Evolutionary conservation across 2,329 filamentous ascomycete species (phyloP).

Genomic region (Aspergillus niger): DNA sequence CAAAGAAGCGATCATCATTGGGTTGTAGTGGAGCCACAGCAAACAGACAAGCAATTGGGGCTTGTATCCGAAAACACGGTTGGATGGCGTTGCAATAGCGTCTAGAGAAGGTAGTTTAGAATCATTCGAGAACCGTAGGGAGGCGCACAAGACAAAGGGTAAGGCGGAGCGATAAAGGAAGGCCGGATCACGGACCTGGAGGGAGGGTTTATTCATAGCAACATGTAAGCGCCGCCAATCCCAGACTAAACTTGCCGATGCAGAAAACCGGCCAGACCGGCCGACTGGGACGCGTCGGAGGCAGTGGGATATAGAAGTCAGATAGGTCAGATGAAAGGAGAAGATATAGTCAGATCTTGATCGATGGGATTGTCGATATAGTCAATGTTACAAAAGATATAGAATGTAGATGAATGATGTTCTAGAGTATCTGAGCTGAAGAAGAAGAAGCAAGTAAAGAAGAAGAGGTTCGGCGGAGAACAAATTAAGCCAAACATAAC

Average conservation of each 20-base stretch:
- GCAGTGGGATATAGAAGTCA: neutral
- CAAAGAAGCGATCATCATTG: constrained; percentile 2
- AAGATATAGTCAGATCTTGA: neutral
- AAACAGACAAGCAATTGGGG: neutral
- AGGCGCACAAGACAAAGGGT: constrained; percentile 1
- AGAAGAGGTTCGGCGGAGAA: neutral
- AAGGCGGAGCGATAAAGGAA: neutral
- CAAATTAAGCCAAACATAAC: too few species aligned
- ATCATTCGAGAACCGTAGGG: neutral
- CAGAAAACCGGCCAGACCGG: neutral
- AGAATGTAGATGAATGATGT: too few species aligned
- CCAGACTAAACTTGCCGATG: constrained; percentile 9
- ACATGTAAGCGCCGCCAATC: constrained; percentile 12
- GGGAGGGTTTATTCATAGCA: constrained; percentile 4
- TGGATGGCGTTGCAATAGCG: neutral
- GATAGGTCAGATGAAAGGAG: neutral
- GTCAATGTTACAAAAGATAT: too few species aligned
- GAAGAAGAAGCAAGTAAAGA: neutral
- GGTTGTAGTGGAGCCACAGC: neutral
- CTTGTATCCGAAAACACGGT: neutral
- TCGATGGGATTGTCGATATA: neutral
- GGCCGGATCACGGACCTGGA: neutral
- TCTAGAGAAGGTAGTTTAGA: neutral
- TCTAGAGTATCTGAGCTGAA: neutral
- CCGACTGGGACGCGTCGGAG: neutral